Evolutionary conservation across 805 yeast species (phyloP).

Genomic region (Candida adriatica): DNA sequence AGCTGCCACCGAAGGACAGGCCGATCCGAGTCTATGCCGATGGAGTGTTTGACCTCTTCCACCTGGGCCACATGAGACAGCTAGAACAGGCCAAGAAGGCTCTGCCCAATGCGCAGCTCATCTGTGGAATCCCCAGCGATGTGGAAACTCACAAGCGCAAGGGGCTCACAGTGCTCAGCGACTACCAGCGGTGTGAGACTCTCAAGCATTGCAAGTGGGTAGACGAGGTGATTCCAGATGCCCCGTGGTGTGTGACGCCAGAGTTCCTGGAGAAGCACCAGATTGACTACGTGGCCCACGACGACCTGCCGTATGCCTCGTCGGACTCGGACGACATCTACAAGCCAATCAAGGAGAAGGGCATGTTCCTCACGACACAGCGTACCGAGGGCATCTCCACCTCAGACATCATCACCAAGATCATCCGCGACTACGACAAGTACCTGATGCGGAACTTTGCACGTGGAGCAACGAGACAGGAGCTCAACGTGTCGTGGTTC

Average conservation of each 20-base stretch:
- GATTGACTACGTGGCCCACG: constrained; percentile 96
- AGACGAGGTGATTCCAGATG: constrained; percentile 89
- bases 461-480: constrained; percentile 95
- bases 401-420: constrained; percentile 90
- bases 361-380: constrained; percentile 90
- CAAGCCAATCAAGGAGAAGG: constrained; percentile 82
- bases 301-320: constrained; percentile 90
- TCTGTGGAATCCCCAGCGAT: constrained; percentile 91
- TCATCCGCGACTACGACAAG: constrained; percentile 93
- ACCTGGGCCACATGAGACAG: constrained; percentile 96
- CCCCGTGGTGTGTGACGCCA: constrained; percentile 92
- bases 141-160: constrained; percentile 84
- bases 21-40: constrained; percentile 95
- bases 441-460: constrained; percentile 96
- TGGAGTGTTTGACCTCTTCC: constrained; percentile 95
- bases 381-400: constrained; percentile 96
- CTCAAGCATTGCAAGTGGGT: constrained; percentile 94
- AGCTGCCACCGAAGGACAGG: constrained; percentile 76
- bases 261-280: constrained; percentile 72
- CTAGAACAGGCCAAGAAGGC: constrained; percentile 94
- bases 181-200: constrained; percentile 86
- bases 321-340: constrained; percentile 89
- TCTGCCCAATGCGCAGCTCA: constrained; percentile 74
- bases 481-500: constrained; percentile 93
- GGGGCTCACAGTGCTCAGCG: constrained; percentile 88